A percentile compares a stretch with the other conserved stretches of the same genome.
These are phyloP conservation scores for Ascomycota sp. DNA, from an alignment of 2,329 filamentous ascomycete species.

Conservation along the genomic window DNA sequence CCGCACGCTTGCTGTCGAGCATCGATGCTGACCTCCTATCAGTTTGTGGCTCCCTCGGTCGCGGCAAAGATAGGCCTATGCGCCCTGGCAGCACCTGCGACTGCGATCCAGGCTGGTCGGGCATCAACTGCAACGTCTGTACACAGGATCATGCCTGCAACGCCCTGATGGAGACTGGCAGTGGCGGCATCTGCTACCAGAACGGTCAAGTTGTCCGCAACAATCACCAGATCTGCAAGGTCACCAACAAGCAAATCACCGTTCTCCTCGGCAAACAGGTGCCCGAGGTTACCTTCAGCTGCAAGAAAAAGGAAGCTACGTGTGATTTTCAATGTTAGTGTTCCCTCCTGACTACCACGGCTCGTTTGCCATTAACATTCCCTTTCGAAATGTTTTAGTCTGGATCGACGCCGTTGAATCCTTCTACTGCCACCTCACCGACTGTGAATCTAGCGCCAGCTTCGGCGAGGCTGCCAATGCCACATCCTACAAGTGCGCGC, in stretches of 20 bases:
- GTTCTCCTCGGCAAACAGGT: slow-evolving; percentile 67
- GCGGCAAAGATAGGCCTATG: slow-evolving; percentile 59
- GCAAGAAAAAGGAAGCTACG: slow-evolving; percentile 49
- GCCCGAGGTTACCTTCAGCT: slow-evolving; percentile 88
- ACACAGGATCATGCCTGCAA: slow-evolving; percentile 66
- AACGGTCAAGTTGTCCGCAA: slow-evolving; percentile 78
- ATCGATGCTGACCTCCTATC: not conserved
- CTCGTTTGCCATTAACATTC: not conserved
- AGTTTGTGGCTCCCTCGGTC: slow-evolving; percentile 74
- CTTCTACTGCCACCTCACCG: slow-evolving; percentile 81
- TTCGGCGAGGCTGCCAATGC: slow-evolving; percentile 53
- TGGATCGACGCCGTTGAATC: slow-evolving; percentile 91
- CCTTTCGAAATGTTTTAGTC: slow-evolving; percentile 29
- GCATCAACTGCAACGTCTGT: slow-evolving; percentile 97
- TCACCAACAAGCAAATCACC: slow-evolving; percentile 87
- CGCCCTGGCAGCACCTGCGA: slow-evolving; percentile 53
- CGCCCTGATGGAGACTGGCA: slow-evolving; percentile 62
- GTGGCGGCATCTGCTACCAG: slow-evolving; percentile 79
- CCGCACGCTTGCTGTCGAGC: too few species aligned
- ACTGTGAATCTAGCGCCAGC: slow-evolving; percentile 54
- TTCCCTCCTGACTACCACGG: slow-evolving; percentile 2
- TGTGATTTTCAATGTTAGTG: slow-evolving; percentile 86
- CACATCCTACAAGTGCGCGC: slow-evolving; percentile 68
- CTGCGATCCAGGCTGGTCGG: slow-evolving; percentile 84
- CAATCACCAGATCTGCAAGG: slow-evolving; percentile 95